Percentiles rank a stretch among this genome's conserved stretches.
phyloP scores from a whole-genome alignment of 2,329 filamentous ascomycete species.

The Trichothecium sympodiale region DNA sequence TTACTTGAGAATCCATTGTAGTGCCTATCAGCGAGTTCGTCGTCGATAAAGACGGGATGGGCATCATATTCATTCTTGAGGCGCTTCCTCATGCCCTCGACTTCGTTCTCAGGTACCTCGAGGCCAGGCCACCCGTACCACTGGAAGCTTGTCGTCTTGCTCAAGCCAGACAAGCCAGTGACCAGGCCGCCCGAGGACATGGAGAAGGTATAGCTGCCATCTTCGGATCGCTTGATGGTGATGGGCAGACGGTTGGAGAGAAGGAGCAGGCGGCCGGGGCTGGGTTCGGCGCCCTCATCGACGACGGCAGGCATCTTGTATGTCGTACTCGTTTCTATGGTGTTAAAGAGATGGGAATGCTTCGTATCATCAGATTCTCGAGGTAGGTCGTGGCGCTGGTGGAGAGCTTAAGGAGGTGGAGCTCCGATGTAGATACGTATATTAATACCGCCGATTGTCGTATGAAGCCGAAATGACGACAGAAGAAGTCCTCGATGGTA shows the following conservation, averaged over 20 bases:
- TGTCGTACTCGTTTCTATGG: background rate
- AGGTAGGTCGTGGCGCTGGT: too few species aligned
- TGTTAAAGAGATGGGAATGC: too few species aligned
- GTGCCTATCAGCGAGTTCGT: slow-evolving; percentile 86
- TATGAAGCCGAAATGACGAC: too few species aligned
- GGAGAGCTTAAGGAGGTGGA: too few species aligned
- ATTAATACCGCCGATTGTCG: too few species aligned
- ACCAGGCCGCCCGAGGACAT: slow-evolving; percentile 97
- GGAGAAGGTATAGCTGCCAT: slow-evolving; percentile 85
- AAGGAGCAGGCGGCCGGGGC: slow-evolving; percentile 55
- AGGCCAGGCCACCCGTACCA: slow-evolving; percentile 98
- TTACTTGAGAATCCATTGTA: slow-evolving; percentile 97
- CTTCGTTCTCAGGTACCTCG: slow-evolving; percentile 79
- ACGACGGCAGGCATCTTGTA: slow-evolving; percentile 24
- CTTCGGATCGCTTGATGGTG: slow-evolving; percentile 87
- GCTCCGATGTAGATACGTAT: too few species aligned
- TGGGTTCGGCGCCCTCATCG: slow-evolving; percentile 19
- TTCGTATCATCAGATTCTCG: too few species aligned
- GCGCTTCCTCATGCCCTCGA: slow-evolving; percentile 60
- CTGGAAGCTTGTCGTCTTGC: slow-evolving; percentile 87
- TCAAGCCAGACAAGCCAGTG: slow-evolving; percentile 80
- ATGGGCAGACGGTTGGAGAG: slow-evolving; percentile 93
- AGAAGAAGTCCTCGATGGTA: too few species aligned
- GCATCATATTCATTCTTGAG: slow-evolving; percentile 82
- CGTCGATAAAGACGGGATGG: slow-evolving; percentile 84